A percentile compares a stretch with the other conserved stretches of the same genome.
phyloP scores from a whole-genome alignment of 1,139 yeast genomes.

The Yamadazyma spencermartinsiae region DNA sequence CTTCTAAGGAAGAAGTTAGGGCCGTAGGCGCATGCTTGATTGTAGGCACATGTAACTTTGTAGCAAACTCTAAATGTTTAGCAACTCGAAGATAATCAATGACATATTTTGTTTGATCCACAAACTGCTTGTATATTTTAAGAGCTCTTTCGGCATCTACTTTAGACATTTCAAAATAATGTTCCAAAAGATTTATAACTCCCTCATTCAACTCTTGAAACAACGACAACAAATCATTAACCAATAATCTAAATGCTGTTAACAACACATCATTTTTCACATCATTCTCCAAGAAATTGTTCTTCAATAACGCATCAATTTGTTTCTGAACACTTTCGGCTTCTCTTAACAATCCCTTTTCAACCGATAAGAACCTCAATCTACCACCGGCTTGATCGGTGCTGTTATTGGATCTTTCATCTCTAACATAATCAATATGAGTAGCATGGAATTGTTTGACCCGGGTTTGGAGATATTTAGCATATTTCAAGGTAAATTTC shows the following conservation, averaged over 20 bases:
- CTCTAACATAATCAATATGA: slow-evolving; percentile 76
- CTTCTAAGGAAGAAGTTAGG: slow-evolving; percentile 80
- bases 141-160: slow-evolving; percentile 86
- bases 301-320: slow-evolving; percentile 71
- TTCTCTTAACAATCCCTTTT: slow-evolving; percentile 82
- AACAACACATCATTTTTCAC: slow-evolving; percentile 79
- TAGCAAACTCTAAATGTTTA: slow-evolving; percentile 80
- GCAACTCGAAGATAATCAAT: slow-evolving; percentile 87
- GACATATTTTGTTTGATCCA: slow-evolving; percentile 83
- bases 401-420: slow-evolving; percentile 53
- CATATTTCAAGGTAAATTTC: slow-evolving; percentile 64
- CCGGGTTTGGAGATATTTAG: slow-evolving; percentile 67
- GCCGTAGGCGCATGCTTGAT: slow-evolving; percentile 98
- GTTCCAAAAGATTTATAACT: slow-evolving; percentile 87
- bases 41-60: slow-evolving; percentile 90
- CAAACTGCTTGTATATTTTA: slow-evolving; percentile 79
- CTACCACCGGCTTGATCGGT: slow-evolving; percentile 58
- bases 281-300: slow-evolving; percentile 73
- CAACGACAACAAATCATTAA: slow-evolving; percentile 78
- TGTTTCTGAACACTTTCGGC: slow-evolving; percentile 83
- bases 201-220: slow-evolving; percentile 94
- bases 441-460: slow-evolving; percentile 69
- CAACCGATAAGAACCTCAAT: slow-evolving; percentile 62
- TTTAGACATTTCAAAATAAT: slow-evolving; percentile 88
- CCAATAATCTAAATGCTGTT: slow-evolving; percentile 82